Percentiles rank a stretch among this genome's conserved stretches.
These are phyloP conservation scores for Gymnopilus junonius DNA, from an alignment of 768 basidiomycete species.

Conservation along the genomic window DNA sequence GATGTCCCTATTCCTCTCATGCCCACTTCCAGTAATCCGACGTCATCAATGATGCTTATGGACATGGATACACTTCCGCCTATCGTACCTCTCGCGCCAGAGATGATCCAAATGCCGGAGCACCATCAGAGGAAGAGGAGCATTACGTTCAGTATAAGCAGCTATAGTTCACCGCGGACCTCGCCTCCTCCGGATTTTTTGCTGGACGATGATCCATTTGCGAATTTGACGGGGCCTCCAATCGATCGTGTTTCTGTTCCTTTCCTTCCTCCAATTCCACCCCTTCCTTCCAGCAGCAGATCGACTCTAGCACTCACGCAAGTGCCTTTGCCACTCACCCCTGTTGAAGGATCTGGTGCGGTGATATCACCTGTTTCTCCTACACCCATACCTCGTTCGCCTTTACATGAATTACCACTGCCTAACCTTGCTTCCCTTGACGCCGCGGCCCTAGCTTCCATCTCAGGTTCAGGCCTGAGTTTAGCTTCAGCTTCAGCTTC, in stretches of 20 bases:
- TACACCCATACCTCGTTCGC: slow-evolving; percentile 11
- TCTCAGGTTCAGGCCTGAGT: background rate
- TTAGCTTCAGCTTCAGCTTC: too few relatives aligned
- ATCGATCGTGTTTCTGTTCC: slow-evolving; percentile 9
- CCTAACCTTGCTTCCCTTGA: background rate
- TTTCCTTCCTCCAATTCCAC: slow-evolving; percentile 4
- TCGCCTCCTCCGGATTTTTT: slow-evolving; percentile 49
- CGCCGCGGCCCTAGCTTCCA: background rate
- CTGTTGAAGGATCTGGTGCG: background rate
- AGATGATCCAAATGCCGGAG: slow-evolving; percentile 1
- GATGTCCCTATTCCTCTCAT: background rate
- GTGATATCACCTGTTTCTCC: slow-evolving; percentile 1
- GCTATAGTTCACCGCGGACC: slow-evolving; percentile 23
- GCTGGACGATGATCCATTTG: slow-evolving; percentile 80
- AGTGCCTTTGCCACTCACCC: background rate
- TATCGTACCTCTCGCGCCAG: background rate
- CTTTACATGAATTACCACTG: slow-evolving; percentile 1
- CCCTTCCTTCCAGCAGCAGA: background rate
- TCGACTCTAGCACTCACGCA: background rate
- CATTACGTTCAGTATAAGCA: slow-evolving; percentile 12
- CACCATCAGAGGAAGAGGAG: slow-evolving; percentile 14
- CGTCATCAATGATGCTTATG: background rate
- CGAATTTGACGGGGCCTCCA: slow-evolving; percentile 48
- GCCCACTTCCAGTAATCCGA: background rate
- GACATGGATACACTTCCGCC: background rate